phyloP scores from a whole-genome alignment of 1,284 basidiomycete genomes.

The Boletellus dicymbophilus region DNA sequence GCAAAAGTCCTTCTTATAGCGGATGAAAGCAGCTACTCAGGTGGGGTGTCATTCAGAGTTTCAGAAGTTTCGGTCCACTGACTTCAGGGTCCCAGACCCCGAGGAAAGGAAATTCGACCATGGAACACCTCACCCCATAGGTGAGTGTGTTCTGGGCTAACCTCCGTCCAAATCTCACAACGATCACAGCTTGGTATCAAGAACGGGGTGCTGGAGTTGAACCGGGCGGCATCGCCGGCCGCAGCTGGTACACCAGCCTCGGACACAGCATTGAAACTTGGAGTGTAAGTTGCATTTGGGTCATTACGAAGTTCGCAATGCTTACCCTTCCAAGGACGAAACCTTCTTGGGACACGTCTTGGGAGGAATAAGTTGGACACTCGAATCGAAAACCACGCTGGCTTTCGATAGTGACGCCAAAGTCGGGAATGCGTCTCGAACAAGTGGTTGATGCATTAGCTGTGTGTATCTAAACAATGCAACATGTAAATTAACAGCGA shows the following conservation, averaged over 20 bases:
- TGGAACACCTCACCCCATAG: slow-evolving; percentile 56
- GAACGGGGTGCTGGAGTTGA: slow-evolving; percentile 34
- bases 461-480: slow-evolving; percentile 27
- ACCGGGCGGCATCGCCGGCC: slow-evolving; percentile 44
- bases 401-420: slow-evolving; percentile 41
- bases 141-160: slow-evolving; percentile 51
- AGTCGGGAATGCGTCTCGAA: slow-evolving; percentile 33
- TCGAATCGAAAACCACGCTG: slow-evolving; percentile 52
- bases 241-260: slow-evolving; percentile 70
- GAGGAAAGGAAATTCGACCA: slow-evolving; percentile 47
- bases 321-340: slow-evolving; percentile 39
- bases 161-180: slow-evolving; percentile 1
- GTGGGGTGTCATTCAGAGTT: slow-evolving; percentile 9
- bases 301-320: background rate
- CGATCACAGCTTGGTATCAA: slow-evolving; percentile 42
- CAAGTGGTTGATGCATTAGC: slow-evolving; percentile 22
- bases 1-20: slow-evolving; percentile 58
- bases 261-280: slow-evolving; percentile 65
- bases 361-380: slow-evolving; percentile 61
- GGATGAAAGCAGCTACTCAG: slow-evolving; percentile 32
- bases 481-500: slow-evolving; percentile 24
- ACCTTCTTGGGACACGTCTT: slow-evolving; percentile 60
- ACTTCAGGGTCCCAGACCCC: slow-evolving; percentile 42
- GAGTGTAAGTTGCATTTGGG: slow-evolving; percentile 39
- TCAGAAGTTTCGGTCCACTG: background rate